These are phyloP conservation scores for Solanum corneliomulleri DNA, from an alignment of 257 asterid species.

Conservation along the genomic window DNA sequence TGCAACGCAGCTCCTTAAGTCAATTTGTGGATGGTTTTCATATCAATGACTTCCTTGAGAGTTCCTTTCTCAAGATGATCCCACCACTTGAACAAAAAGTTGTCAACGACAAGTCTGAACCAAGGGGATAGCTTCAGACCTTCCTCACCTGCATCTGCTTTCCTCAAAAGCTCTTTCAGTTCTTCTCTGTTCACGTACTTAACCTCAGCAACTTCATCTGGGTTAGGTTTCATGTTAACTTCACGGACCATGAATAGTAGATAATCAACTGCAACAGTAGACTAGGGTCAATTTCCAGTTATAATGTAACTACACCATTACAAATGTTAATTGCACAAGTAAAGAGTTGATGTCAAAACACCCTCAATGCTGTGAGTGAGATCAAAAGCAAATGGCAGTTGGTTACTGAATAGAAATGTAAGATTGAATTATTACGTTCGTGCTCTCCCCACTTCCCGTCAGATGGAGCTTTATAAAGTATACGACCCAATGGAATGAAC, in stretches of 20 bases:
- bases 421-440: slow-evolving; percentile 42
- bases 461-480: slow-evolving; percentile 90
- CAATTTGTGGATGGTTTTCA: slow-evolving; percentile 75
- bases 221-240: slow-evolving; percentile 67
- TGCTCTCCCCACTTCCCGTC: slow-evolving; percentile 99
- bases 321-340: neutral
- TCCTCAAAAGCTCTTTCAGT: slow-evolving; percentile 57
- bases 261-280: slow-evolving; percentile 64
- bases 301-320: neutral
- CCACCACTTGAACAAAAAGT: slow-evolving; percentile 12
- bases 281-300: neutral
- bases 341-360: neutral
- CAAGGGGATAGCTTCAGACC: slow-evolving; percentile 83
- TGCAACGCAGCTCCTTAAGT: slow-evolving; percentile 9
- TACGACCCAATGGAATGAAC: slow-evolving; percentile 78
- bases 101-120: slow-evolving; percentile 83
- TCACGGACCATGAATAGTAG: slow-evolving; percentile 83
- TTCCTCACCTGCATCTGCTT: slow-evolving; percentile 81
- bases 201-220: slow-evolving; percentile 75
- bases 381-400: neutral
- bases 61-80: neutral
- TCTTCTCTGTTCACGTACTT: slow-evolving; percentile 55
- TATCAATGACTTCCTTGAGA: slow-evolving; percentile 37
- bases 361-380: neutral
- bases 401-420: neutral